A percentile compares a stretch with the other conserved stretches of the same genome.
Conservation (phyloP, 305 asterid species). For the Lippia alba region DNA sequence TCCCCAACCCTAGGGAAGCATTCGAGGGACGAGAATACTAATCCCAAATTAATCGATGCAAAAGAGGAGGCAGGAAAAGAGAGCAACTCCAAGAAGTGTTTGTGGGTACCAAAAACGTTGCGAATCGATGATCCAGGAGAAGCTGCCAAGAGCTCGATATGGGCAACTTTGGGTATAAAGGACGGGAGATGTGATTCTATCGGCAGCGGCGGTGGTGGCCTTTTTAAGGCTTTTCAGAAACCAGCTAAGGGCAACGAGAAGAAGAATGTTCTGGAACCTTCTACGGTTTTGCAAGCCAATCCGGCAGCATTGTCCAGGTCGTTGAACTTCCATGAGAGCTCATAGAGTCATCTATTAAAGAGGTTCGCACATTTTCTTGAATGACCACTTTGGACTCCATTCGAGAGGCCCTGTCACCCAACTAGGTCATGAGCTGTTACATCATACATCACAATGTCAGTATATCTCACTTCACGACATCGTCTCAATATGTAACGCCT, state of each 20-base stretch:
- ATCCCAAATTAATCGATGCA: constrained; percentile 29
- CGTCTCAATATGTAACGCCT: too few species aligned
- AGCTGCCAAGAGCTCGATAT: constrained; percentile 73
- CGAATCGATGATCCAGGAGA: constrained; percentile 63
- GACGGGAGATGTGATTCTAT: constrained; percentile 40
- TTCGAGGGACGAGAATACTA: constrained; percentile 63
- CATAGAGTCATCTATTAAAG: constrained; percentile 36
- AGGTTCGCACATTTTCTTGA: constrained; percentile 17
- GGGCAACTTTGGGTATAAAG: constrained; percentile 64
- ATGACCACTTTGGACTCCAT: too few species aligned
- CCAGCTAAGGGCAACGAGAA: constrained; percentile 51
- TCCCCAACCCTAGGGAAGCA: constrained; percentile 88
- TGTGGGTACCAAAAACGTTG: constrained; percentile 65
- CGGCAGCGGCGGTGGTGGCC: constrained; percentile 39
- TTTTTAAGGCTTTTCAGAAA: constrained; percentile 54
- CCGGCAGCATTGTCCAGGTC: constrained; percentile 93
- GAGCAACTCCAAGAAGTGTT: constrained; percentile 44
- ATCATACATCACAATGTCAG: too few species aligned
- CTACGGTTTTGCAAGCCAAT: constrained; percentile 78
- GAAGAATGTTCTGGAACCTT: constrained; percentile 46
- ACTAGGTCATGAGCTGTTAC: too few species aligned
- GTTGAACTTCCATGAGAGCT: constrained; percentile 72
- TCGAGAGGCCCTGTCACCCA: too few species aligned
- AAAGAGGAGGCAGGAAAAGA: constrained; percentile 40
- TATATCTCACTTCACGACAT: too few species aligned